Conservation (phyloP, 1,284 basidiomycete species). For the Ustilago sp. region DNA sequence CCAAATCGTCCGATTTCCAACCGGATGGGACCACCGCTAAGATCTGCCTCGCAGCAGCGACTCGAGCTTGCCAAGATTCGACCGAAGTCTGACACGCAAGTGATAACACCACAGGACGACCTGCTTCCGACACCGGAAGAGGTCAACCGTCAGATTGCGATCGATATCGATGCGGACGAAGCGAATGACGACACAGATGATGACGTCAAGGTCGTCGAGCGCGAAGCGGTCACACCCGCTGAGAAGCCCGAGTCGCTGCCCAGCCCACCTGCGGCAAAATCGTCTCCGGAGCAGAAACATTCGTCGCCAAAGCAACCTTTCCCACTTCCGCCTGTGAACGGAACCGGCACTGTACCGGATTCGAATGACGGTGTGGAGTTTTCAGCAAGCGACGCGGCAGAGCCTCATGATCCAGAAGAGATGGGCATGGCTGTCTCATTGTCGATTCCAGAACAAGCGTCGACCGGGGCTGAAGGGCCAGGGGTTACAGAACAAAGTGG, state of each 20-base stretch:
- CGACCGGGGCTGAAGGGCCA: conserved; percentile 23
- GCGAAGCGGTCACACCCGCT: not conserved
- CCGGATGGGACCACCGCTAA: conserved; percentile 40
- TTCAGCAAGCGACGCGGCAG: not conserved
- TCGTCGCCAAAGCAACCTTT: not conserved
- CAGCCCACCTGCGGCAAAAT: not conserved
- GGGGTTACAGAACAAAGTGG: conserved; percentile 20
- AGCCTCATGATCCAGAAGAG: conserved; percentile 11
- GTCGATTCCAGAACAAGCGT: conserved; percentile 15
- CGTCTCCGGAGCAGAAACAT: not conserved
- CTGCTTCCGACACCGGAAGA: conserved; percentile 38
- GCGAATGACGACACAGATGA: conserved; percentile 17
- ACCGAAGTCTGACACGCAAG: conserved; percentile 9
- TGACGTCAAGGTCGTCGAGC: conserved; percentile 20
- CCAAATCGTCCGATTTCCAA: not conserved
- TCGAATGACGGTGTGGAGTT: not conserved
- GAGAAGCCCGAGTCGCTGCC: not conserved
- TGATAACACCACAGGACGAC: conserved; percentile 18
- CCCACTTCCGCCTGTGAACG: not conserved
- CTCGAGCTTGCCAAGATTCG: conserved; percentile 17
- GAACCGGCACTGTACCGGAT: not conserved
- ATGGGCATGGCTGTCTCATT: conserved; percentile 25
- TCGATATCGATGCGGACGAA: conserved; percentile 11
- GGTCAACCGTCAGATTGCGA: conserved; percentile 38
- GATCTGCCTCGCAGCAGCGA: conserved; percentile 44